A percentile compares a stretch with the other conserved stretches of the same genome.
phyloP scores from a whole-genome alignment of 441 rosid genomes.

The Gossypium lobatum region DNA sequence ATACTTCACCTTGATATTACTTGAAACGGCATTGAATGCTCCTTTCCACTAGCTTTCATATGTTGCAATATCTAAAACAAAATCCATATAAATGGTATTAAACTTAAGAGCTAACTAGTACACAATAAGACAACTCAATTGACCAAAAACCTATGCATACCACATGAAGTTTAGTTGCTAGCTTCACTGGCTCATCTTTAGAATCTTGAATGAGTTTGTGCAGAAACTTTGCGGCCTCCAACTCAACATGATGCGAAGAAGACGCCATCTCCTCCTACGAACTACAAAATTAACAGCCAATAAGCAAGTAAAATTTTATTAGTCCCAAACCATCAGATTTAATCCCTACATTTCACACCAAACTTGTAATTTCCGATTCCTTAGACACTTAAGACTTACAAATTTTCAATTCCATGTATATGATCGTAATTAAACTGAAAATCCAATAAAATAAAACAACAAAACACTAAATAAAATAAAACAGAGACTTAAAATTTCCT shows the following conservation, averaged over 20 bases:
- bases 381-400: neutral
- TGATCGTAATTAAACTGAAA: neutral
- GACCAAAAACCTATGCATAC: slow-evolving; percentile 36
- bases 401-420: neutral
- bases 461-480: neutral
- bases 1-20: slow-evolving; percentile 83
- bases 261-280: slow-evolving; percentile 58
- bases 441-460: neutral
- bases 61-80: slow-evolving; percentile 83
- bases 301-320: neutral
- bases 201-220: slow-evolving; percentile 98
- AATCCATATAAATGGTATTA: slow-evolving; percentile 5
- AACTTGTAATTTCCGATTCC: neutral
- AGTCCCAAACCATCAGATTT: neutral
- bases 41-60: slow-evolving; percentile 97
- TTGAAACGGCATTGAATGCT: slow-evolving; percentile 97
- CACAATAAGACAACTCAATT: slow-evolving; percentile 5
- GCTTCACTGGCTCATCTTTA: slow-evolving; percentile 87
- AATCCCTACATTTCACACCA: neutral
- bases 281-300: slow-evolving; percentile 15
- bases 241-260: slow-evolving; percentile 80
- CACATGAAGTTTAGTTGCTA: slow-evolving; percentile 91
- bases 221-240: slow-evolving; percentile 98
- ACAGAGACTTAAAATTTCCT: neutral
- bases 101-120: slow-evolving; percentile 10